These are phyloP conservation scores for Sporobolomyces phaffii DNA, from an alignment of 768 basidiomycete genomes.

Conservation along the genomic window DNA sequence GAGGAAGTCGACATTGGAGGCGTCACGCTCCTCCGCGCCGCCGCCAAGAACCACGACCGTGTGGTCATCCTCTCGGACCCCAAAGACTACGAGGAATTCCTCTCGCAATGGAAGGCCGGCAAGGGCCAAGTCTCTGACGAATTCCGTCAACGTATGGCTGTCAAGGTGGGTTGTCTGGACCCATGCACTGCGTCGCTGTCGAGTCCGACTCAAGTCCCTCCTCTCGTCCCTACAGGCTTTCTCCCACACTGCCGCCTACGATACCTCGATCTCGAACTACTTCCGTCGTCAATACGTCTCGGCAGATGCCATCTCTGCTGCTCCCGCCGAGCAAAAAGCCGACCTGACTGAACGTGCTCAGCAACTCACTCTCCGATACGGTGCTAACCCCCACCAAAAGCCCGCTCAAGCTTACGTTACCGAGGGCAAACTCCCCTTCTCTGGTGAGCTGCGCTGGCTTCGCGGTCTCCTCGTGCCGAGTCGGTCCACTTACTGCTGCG, in stretches of 20 bases:
- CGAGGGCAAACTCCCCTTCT: conserved; percentile 85
- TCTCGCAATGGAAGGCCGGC: conserved; percentile 67
- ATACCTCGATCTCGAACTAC: conserved; percentile 90
- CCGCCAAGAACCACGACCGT: conserved; percentile 91
- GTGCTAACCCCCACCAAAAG: conserved; percentile 97
- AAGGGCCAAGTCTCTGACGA: conserved; percentile 67
- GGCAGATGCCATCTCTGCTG: conserved; percentile 52
- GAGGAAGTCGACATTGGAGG: conserved; percentile 99
- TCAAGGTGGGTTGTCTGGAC: conserved; percentile 47
- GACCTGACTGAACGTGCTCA: conserved; percentile 61
- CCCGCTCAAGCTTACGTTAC: conserved; percentile 93
- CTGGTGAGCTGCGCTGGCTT: conserved; percentile 54
- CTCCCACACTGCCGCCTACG: conserved; percentile 90
- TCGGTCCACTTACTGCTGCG: too few species aligned
- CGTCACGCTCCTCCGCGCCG: conserved; percentile 92
- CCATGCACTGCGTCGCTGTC: too few species aligned
- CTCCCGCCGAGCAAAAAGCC: conserved; percentile 58
- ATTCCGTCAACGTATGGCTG: conserved; percentile 69
- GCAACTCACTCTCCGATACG: conserved; percentile 80
- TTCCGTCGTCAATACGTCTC: conserved; percentile 94
- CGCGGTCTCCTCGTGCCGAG: too few species aligned
- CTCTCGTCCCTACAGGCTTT: conserved; percentile 63
- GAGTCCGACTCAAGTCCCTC: not conserved
- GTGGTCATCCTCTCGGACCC: conserved; percentile 64
- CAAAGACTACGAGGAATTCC: conserved; percentile 73